These are phyloP conservation scores for Aphanocladium album DNA, from an alignment of 2,329 filamentous ascomycete genomes.

Conservation along the genomic window DNA sequence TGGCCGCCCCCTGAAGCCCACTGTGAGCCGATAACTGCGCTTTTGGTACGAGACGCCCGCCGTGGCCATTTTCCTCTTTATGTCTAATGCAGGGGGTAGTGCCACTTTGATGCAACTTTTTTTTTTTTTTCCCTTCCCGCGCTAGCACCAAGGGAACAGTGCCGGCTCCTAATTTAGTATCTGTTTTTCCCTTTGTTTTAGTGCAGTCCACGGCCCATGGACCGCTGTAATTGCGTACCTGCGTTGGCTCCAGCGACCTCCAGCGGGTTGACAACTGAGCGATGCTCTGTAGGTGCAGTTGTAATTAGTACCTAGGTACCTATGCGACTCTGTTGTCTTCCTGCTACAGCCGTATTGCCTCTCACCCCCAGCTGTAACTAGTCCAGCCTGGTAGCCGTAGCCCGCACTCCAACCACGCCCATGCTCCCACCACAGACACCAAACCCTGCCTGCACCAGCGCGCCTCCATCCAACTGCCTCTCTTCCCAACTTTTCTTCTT, in stretches of 20 bases:
- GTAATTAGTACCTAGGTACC: no score
- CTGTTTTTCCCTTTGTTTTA: neutral
- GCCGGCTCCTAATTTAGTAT: no score
- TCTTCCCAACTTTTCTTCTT: neutral
- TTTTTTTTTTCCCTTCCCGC: neutral
- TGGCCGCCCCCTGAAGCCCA: neutral
- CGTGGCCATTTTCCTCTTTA: neutral
- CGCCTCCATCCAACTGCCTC: neutral
- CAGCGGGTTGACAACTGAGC: neutral
- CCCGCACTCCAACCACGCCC: neutral
- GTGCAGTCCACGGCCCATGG: neutral
- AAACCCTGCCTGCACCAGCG: neutral
- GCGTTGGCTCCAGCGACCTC: neutral
- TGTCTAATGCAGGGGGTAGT: neutral
- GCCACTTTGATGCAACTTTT: neutral
- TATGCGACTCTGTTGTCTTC: no score
- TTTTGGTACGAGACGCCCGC: constrained; percentile 11
- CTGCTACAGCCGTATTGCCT: neutral
- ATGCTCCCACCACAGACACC: neutral
- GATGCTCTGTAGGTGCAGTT: neutral
- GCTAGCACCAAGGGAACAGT: neutral
- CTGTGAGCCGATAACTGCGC: constrained; percentile 4
- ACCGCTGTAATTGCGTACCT: no score
- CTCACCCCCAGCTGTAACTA: neutral
- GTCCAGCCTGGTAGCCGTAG: neutral